Percentiles rank a stretch among this genome's conserved stretches.
These are phyloP conservation scores for Pseudocercospora cruenta DNA, from an alignment of 2,329 filamentous ascomycete genomes.

Conservation along the genomic window DNA sequence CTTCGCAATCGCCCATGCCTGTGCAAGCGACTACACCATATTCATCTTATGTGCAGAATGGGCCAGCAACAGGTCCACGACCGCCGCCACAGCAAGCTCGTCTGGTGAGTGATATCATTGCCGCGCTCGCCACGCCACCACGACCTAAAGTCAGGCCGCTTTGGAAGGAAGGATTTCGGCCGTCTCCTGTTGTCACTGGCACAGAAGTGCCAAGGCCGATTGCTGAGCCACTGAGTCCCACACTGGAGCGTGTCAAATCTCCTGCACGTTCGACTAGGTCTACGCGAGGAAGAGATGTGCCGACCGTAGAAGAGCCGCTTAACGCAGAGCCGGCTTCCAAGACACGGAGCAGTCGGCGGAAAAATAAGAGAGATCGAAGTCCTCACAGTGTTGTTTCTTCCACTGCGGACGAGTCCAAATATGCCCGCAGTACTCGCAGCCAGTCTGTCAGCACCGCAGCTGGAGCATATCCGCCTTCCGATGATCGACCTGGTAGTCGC, in stretches of 20 bases:
- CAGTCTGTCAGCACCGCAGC: constrained; percentile 53
- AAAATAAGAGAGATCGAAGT: constrained; percentile 28
- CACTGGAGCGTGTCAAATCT: constrained; percentile 31
- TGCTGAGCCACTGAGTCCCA: constrained; percentile 41
- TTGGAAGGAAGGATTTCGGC: constrained; percentile 37
- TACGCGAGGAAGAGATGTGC: constrained; percentile 20
- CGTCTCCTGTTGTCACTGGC: constrained; percentile 25
- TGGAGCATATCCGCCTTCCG: constrained; percentile 44
- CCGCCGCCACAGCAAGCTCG: constrained; percentile 23
- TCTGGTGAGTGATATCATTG: constrained; percentile 31
- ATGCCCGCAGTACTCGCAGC: constrained; percentile 50
- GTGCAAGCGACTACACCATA: constrained; percentile 22
- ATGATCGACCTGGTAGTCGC: constrained; percentile 44
- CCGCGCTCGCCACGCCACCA: constrained; percentile 35
- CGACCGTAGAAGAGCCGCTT: constrained; percentile 20
- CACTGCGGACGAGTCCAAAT: constrained; percentile 48
- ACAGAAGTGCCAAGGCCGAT: constrained; percentile 33
- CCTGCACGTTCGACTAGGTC: constrained; percentile 19
- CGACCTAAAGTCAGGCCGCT: constrained; percentile 26
- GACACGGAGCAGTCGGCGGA: constrained; percentile 19
- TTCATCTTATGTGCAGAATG: constrained; percentile 21
- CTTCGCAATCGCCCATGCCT: constrained; percentile 22
- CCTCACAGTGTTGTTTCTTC: constrained; percentile 51
- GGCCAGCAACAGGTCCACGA: constrained; percentile 33
- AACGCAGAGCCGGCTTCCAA: constrained; percentile 19